Evolutionary conservation across 2,329 filamentous ascomycete species (phyloP).

Genomic region (Dactylella cylindrospora): DNA sequence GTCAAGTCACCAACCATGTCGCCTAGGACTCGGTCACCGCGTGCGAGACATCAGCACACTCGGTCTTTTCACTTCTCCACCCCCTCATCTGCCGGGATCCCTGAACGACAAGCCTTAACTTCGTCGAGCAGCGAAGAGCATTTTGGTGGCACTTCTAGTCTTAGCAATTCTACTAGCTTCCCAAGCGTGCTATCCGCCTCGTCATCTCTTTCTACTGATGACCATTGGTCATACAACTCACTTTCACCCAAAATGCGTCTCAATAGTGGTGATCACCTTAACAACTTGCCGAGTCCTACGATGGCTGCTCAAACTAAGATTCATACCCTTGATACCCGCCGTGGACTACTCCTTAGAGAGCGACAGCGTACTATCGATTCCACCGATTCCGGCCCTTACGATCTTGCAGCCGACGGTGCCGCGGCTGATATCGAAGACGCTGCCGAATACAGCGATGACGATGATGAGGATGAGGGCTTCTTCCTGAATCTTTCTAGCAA

Average conservation of each 20-base stretch:
- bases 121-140: slow-evolving; percentile 48
- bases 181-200: slow-evolving; percentile 47
- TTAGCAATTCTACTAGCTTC: slow-evolving; percentile 49
- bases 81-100: slow-evolving; percentile 9
- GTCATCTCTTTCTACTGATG: slow-evolving; percentile 47
- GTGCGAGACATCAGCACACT: slow-evolving; percentile 38
- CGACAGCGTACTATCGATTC: slow-evolving; percentile 36
- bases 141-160: slow-evolving; percentile 48
- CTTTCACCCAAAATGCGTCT: slow-evolving; percentile 37
- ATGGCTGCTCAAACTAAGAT: no score
- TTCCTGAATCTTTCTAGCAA: slow-evolving; percentile 38
- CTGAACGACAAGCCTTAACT: slow-evolving; percentile 34
- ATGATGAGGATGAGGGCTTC: slow-evolving; percentile 46
- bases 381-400: slow-evolving; percentile 13
- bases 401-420: slow-evolving; percentile 35
- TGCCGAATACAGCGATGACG: slow-evolving; percentile 43
- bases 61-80: slow-evolving; percentile 29
- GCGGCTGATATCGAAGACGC: slow-evolving; percentile 46
- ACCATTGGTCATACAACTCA: slow-evolving; percentile 34
- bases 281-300: slow-evolving; percentile 21
- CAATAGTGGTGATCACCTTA: slow-evolving; percentile 30
- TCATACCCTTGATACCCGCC: no score
- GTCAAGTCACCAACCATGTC: slow-evolving; percentile 30
- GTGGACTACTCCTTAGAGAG: slow-evolving; percentile 38
- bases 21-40: slow-evolving; percentile 38